Evolutionary conservation across 2,329 filamentous ascomycete genomes (phyloP).

Genomic region (Coniochaeta sp.): DNA sequence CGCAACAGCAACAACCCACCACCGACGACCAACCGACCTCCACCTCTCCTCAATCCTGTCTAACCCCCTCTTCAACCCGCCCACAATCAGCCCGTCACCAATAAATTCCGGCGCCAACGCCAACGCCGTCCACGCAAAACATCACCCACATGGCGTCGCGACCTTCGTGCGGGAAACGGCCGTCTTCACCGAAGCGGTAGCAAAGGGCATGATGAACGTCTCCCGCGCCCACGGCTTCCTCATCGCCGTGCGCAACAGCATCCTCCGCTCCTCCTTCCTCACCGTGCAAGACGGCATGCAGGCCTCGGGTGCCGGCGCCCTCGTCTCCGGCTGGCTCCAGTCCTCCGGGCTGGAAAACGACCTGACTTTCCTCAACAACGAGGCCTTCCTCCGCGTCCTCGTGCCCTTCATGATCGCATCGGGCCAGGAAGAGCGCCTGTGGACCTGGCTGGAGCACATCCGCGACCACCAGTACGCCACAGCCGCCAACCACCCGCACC

Average conservation of each 20-base stretch:
- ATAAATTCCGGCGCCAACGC: constrained; percentile 6
- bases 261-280: constrained; percentile 24
- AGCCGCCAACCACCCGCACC: too few species aligned
- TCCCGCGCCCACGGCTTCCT: constrained; percentile 48
- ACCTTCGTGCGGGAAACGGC: constrained; percentile 27
- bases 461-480: too few species aligned
- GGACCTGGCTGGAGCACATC: constrained; percentile 44
- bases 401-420: constrained; percentile 46
- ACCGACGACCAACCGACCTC: constrained; percentile 33
- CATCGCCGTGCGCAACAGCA: constrained; percentile 35
- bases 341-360: constrained; percentile 39
- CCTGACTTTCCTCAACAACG: constrained; percentile 36
- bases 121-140: constrained; percentile 27
- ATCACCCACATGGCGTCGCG: too few species aligned
- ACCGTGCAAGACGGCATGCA: constrained; percentile 27
- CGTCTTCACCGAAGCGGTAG: constrained; percentile 49
- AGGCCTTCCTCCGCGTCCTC: constrained; percentile 30
- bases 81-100: constrained; percentile 12
- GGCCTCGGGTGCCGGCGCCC: constrained; percentile 36
- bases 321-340: constrained; percentile 47
- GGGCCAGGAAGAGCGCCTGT: constrained; percentile 40
- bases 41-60: constrained; percentile 51
- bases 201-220: constrained; percentile 48
- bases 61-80: constrained; percentile 45
- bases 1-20: too few species aligned